phyloP scores from a whole-genome alignment of 495 filamentous ascomycete genomes.

The Amphirosellinia nigrospora region DNA sequence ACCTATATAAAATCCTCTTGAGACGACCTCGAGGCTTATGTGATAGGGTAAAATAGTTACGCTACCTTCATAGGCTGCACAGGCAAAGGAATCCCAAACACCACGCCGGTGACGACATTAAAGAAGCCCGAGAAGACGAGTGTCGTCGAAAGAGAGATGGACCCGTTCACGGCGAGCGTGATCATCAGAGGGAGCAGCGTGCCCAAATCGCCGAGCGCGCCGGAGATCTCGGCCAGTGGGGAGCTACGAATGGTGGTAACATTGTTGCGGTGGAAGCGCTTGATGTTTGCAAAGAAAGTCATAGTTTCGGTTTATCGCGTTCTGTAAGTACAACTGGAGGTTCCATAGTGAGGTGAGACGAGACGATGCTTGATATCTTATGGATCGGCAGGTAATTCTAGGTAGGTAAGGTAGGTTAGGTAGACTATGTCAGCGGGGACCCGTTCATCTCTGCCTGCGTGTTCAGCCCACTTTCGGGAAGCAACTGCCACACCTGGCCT shows the following conservation, averaged over 20 bases:
- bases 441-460: background rate
- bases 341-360: background rate
- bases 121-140: conserved; percentile 86
- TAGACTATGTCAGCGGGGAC: background rate
- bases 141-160: conserved; percentile 81
- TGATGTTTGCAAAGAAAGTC: conserved; percentile 37
- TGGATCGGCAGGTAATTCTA: background rate
- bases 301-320: conserved; percentile 21
- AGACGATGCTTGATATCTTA: background rate
- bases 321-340: conserved; percentile 12
- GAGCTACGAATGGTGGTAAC: conserved; percentile 49
- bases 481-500: too few species aligned
- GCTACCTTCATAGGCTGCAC: conserved; percentile 81
- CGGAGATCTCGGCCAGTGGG: conserved; percentile 83
- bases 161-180: conserved; percentile 73
- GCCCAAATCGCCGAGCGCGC: conserved; percentile 87
- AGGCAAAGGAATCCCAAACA: conserved; percentile 85
- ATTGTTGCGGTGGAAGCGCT: conserved; percentile 51
- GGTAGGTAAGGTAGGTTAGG: too few species aligned
- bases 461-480: background rate
- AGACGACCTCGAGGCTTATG: background rate
- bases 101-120: conserved; percentile 80
- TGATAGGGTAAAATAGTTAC: background rate
- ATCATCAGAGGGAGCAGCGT: conserved; percentile 90
- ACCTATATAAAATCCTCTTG: background rate